Conservation (phyloP, 148 eudicot species). For the Rheum nobile region DNA sequence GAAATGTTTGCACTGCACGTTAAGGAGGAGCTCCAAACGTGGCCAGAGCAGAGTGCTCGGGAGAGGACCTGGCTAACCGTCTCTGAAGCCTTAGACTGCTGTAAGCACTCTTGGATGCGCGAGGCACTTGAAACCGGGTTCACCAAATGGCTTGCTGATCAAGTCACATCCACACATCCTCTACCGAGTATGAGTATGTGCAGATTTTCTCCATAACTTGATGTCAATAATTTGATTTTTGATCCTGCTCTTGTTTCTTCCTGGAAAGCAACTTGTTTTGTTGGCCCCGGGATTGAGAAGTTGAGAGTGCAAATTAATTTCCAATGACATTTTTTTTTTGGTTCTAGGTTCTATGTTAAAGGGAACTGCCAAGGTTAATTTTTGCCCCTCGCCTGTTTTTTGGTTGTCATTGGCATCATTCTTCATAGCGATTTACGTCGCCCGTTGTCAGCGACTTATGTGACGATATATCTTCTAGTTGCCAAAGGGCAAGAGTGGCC, state of each 20-base stretch:
- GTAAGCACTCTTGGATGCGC: conserved; percentile 77
- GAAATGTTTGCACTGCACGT: conserved; percentile 69
- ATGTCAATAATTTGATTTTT: not conserved
- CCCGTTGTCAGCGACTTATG: not conserved
- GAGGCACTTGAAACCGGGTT: conserved; percentile 63
- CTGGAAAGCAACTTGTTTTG: no score
- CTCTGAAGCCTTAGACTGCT: conserved; percentile 42
- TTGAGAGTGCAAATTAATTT: not conserved
- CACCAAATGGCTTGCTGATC: conserved; percentile 40
- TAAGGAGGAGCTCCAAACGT: conserved; percentile 56
- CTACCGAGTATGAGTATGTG: not conserved
- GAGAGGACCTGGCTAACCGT: conserved; percentile 58
- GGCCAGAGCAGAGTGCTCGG: conserved; percentile 71
- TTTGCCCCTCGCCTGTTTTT: not conserved
- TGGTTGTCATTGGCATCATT: not conserved
- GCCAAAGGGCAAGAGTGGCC: not conserved
- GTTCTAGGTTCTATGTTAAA: not conserved
- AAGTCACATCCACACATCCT: not conserved
- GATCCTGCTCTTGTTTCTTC: no score
- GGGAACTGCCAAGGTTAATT: not conserved
- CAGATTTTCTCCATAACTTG: not conserved
- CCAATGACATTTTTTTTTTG: not conserved
- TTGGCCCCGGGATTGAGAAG: not conserved
- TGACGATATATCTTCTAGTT: not conserved
- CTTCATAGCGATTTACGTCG: not conserved